A percentile compares a stretch with the other conserved stretches of the same genome.
Evolutionary conservation across 2,329 filamentous ascomycete genomes (phyloP).

Genomic region (Penicillium frequentans): DNA sequence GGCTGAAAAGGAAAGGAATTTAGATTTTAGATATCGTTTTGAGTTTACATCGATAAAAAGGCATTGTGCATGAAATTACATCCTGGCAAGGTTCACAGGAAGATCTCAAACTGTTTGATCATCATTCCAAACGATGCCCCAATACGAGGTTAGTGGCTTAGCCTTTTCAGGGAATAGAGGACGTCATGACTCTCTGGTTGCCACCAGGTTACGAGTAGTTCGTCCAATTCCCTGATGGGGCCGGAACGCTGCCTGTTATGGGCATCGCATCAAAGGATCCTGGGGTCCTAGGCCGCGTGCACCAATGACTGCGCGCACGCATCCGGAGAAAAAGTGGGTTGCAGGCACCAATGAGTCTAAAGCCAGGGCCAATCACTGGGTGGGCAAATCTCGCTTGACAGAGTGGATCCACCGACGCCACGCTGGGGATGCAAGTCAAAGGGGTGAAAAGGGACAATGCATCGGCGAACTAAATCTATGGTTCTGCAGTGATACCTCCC

Average conservation of each 20-base stretch:
- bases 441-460: slow-evolving; percentile 3
- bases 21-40: not conserved
- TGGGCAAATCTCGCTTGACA: slow-evolving; percentile 23
- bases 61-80: not conserved
- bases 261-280: slow-evolving; percentile 13
- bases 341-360: slow-evolving; percentile 22
- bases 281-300: slow-evolving; percentile 15
- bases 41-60: not conserved
- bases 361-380: slow-evolving; percentile 10
- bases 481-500: not conserved
- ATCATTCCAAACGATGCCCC: not conserved
- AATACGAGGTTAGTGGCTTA: not conserved
- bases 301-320: slow-evolving; percentile 19
- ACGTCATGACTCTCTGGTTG: slow-evolving; percentile 25
- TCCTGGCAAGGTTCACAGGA: not conserved
- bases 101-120: not conserved
- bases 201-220: slow-evolving; percentile 18
- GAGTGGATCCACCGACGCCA: slow-evolving; percentile 23
- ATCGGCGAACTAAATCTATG: not conserved
- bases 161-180: slow-evolving; percentile 2
- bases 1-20: slow-evolving; percentile 4
- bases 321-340: slow-evolving; percentile 27
- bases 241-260: slow-evolving; percentile 9
- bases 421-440: slow-evolving; percentile 23
- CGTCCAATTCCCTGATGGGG: slow-evolving; percentile 12